Evolutionary conservation across 495 filamentous ascomycete genomes (phyloP).

Genomic region (Pyrenula aspistea): DNA sequence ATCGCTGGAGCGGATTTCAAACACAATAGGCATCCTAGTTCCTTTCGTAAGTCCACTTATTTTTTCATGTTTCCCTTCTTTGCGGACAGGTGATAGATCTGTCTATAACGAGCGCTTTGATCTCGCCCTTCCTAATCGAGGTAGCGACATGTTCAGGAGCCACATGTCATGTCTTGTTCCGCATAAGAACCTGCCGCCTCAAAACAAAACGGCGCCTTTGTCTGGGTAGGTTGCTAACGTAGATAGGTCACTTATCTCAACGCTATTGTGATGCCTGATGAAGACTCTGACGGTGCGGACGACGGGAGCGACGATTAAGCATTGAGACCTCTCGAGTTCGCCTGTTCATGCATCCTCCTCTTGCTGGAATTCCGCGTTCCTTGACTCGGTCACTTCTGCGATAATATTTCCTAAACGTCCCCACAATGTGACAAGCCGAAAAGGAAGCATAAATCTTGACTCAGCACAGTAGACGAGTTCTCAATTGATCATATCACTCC

Average conservation of each 20-base stretch:
- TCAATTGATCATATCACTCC: too few relatives aligned
- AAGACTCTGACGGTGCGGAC: slow-evolving; percentile 5
- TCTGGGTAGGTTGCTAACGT: background rate
- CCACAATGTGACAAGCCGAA: too few relatives aligned
- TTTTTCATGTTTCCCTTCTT: slow-evolving; percentile 5
- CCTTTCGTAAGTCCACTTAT: slow-evolving; percentile 44
- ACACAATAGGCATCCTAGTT: slow-evolving; percentile 45
- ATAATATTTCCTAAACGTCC: too few relatives aligned
- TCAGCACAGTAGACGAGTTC: too few relatives aligned
- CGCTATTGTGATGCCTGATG: slow-evolving; percentile 53
- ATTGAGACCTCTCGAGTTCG: background rate
- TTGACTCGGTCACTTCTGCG: background rate
- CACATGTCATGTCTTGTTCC: background rate
- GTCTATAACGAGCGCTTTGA: background rate
- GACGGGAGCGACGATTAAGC: slow-evolving; percentile 2
- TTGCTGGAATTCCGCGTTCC: background rate
- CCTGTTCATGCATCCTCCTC: background rate
- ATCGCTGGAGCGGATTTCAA: slow-evolving; percentile 40
- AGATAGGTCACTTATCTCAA: slow-evolving; percentile 49
- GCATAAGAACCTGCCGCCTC: background rate
- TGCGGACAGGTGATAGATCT: background rate
- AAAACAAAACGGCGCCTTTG: background rate
- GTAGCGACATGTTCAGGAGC: background rate
- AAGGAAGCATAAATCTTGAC: too few relatives aligned
- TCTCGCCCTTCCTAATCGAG: background rate